Evolutionary conservation across 345 rosid genomes (phyloP).

Genomic region (Brassica napus): DNA sequence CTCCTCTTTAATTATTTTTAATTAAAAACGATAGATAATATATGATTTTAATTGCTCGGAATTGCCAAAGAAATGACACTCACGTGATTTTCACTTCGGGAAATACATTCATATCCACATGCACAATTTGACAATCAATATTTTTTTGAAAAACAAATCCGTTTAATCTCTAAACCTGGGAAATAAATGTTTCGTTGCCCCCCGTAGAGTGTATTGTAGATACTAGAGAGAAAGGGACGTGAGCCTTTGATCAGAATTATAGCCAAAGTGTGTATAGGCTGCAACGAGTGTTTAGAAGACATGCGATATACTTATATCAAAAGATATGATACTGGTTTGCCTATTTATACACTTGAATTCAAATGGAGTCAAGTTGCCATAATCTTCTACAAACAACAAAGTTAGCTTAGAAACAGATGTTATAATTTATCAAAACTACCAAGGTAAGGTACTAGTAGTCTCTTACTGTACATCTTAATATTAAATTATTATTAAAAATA

Average conservation of each 20-base stretch:
- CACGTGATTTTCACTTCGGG: constrained; percentile 39
- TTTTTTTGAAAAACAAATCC: neutral
- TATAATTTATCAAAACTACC: neutral
- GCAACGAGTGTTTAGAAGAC: neutral
- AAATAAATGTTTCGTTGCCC: constrained; percentile 15
- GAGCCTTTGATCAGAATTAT: constrained; percentile 9
- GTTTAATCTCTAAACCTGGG: constrained; percentile 27
- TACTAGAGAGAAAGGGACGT: constrained; percentile 29
- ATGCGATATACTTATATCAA: no score
- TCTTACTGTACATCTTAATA: no score
- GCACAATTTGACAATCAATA: constrained; percentile 20
- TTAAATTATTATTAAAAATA: no score
- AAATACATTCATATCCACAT: constrained; percentile 26
- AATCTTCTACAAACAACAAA: neutral
- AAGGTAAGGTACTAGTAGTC: neutral
- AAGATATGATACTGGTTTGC: neutral
- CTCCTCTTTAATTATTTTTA: neutral
- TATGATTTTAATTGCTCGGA: neutral
- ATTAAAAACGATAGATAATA: neutral
- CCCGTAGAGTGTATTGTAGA: constrained; percentile 4
- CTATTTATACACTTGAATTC: no score
- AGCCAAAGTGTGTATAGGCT: neutral
- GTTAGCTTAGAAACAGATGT: neutral
- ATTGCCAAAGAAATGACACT: constrained; percentile 23
- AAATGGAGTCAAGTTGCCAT: neutral